Base-by-base conservation (phyloP, 106 monocot genomes). In the Dioscorea alata region DNA sequence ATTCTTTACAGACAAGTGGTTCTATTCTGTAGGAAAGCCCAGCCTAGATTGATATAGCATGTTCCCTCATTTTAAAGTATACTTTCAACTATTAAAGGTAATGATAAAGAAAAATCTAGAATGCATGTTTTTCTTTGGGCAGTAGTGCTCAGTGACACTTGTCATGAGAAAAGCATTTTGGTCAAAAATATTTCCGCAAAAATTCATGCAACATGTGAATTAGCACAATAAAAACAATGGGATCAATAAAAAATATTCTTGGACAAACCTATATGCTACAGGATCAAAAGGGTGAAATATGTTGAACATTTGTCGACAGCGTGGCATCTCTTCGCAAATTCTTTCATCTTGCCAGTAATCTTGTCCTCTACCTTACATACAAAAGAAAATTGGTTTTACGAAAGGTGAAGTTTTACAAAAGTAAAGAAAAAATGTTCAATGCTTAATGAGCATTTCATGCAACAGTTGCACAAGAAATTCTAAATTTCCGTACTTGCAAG, bases 221-320 rank as follows among this genome's bases (percentile, higher is more conserved):
- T 3, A 28, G 28, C 3, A 42, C 42, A 42, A 42, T 6, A 8
- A 10, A 6, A 42, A 42, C 42, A 42, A 42, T 42, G 10, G 42
- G 42, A 1, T 48, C 3, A 74, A 12, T 34, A 49, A 25, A 20
- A 8, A 28, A 28, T 1, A 51, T 72, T 17, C 31, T 48, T 13
- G 31, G 42, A 81, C 75, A 72, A 71, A 94, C 99, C 99, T 90
- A 57, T 93, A 99, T 58, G 99, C 99, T 33, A 99, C 99, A 73
- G 99, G 99, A 79, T 99, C 99, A 80, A 87, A 99, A 18, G 99
- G 99, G 83, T 99, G 99, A 67, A 99, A 99, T 71, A 99, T 93
- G 72, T 99, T 99, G 64, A 99, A 85, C 93, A 93, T 99, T 75
- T 90, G 82, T 31, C 81, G 66, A 73, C 99, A 99, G 60, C 66